A percentile compares a stretch with the other conserved stretches of the same genome.
phyloP scores from a whole-genome alignment of 257 asterid species.

The Ajuga chamaepitys region DNA sequence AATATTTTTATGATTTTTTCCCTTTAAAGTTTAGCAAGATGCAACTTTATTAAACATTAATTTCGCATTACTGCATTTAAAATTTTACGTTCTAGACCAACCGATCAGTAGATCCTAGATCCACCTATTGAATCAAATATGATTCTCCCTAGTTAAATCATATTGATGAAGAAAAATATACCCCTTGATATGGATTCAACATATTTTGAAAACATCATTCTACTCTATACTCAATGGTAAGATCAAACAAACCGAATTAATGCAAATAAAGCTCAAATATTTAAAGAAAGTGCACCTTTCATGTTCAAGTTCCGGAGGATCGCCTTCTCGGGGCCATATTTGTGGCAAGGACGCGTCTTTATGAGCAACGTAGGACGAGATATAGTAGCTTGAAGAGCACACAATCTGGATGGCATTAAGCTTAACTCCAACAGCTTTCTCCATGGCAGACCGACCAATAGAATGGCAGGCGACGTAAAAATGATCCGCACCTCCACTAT shows the following conservation, averaged over 20 bases:
- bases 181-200: too few relatives aligned
- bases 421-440: slow-evolving; percentile 52
- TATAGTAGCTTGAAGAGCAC: slow-evolving; percentile 71
- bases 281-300: slow-evolving; percentile 44
- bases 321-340: slow-evolving; percentile 75
- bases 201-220: not conserved
- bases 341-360: slow-evolving; percentile 89
- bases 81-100: too few relatives aligned
- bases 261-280: slow-evolving; percentile 7
- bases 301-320: slow-evolving; percentile 36
- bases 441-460: slow-evolving; percentile 68
- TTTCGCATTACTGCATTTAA: too few relatives aligned
- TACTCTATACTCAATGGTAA: not conserved
- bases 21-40: too few relatives aligned
- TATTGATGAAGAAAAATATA: too few relatives aligned
- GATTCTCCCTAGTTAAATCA: too few relatives aligned
- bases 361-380: slow-evolving; percentile 68
- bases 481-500: slow-evolving; percentile 80
- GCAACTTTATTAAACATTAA: too few relatives aligned
- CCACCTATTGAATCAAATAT: too few relatives aligned
- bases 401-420: slow-evolving; percentile 77
- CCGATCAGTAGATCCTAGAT: too few relatives aligned
- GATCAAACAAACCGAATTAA: not conserved
- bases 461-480: slow-evolving; percentile 93
- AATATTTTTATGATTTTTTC: too few relatives aligned